Percentiles rank a stretch among this genome's conserved stretches.
These are phyloP conservation scores for Globisporangium spiculum DNA, from an alignment of 352 stramenopile genomes.

Conservation along the genomic window DNA sequence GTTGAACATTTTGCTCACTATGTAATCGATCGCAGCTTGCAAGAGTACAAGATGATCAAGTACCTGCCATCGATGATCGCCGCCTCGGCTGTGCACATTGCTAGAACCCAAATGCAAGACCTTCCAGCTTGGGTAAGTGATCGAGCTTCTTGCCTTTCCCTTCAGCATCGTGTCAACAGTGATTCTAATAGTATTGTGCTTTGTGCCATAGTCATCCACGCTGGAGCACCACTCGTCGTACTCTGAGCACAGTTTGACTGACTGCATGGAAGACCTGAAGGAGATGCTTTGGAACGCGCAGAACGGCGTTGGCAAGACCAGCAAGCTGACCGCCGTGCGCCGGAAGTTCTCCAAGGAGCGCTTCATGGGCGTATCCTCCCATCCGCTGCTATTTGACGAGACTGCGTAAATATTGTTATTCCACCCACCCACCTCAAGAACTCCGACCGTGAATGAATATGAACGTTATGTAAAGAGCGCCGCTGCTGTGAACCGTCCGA, in stretches of 20 bases:
- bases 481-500: constrained; percentile 7
- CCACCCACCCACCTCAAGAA: not conserved
- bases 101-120: constrained; percentile 79
- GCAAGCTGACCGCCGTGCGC: constrained; percentile 76
- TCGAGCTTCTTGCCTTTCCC: not conserved
- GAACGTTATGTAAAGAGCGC: constrained; percentile 21
- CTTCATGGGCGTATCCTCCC: constrained; percentile 70
- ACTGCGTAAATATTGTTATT: constrained; percentile 31
- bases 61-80: constrained; percentile 97
- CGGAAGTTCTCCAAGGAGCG: constrained; percentile 87
- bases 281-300: constrained; percentile 78
- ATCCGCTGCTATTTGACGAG: constrained; percentile 54
- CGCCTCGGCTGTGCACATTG: constrained; percentile 96
- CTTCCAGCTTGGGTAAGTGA: constrained; percentile 69
- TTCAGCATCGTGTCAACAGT: not conserved
- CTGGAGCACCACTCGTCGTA: constrained; percentile 81
- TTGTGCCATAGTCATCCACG: constrained; percentile 41
- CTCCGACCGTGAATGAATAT: constrained; percentile 15
- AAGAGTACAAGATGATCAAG: constrained; percentile 98
- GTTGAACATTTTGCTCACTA: constrained; percentile 94
- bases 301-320: constrained; percentile 63
- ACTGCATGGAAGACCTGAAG: constrained; percentile 75
- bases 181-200: constrained; percentile 17
- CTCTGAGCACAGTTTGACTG: constrained; percentile 45
- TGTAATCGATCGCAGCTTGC: constrained; percentile 96